A percentile compares a stretch with the other conserved stretches of the same genome.
Conservation (phyloP, 371 early-diverging fungal genomes). For the Mucor sp. region DNA sequence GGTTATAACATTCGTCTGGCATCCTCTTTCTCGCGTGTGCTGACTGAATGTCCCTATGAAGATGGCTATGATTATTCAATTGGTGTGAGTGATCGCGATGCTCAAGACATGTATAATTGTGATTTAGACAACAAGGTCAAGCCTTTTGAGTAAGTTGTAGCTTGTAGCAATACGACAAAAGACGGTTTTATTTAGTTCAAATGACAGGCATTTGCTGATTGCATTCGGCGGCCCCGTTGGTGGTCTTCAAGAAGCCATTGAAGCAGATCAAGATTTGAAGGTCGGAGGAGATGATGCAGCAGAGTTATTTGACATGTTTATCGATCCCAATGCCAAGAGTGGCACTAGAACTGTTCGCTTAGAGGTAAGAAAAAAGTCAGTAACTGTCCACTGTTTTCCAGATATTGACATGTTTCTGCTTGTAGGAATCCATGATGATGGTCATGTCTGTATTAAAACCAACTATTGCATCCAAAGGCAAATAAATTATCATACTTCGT, state of each 20-base stretch:
- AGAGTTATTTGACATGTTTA: constrained; percentile 66
- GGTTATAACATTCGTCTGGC: constrained; percentile 74
- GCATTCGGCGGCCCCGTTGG: constrained; percentile 70
- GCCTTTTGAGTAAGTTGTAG: constrained; percentile 23
- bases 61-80: constrained; percentile 73
- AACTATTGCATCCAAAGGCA: constrained; percentile 24
- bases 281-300: constrained; percentile 63
- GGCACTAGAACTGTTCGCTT: constrained; percentile 71
- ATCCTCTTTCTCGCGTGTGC: constrained; percentile 60
- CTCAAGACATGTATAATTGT: constrained; percentile 40
- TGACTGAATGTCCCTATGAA: constrained; percentile 64
- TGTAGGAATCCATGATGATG: constrained; percentile 39
- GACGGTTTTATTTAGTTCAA: not conserved
- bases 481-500: constrained; percentile 12
- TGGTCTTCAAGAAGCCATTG: constrained; percentile 72
- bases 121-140: constrained; percentile 28
- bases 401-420: not conserved
- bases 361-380: constrained; percentile 60
- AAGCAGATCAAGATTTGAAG: constrained; percentile 68
- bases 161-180: not conserved
- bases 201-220: constrained; percentile 61
- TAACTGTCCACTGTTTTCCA: not conserved
- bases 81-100: constrained; percentile 69
- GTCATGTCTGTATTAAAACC: constrained; percentile 37
- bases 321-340: constrained; percentile 62